A percentile compares a stretch with the other conserved stretches of the same genome.
phyloP scores from a whole-genome alignment of 208 protist species.

The Wallacemonas sp. region DNA sequence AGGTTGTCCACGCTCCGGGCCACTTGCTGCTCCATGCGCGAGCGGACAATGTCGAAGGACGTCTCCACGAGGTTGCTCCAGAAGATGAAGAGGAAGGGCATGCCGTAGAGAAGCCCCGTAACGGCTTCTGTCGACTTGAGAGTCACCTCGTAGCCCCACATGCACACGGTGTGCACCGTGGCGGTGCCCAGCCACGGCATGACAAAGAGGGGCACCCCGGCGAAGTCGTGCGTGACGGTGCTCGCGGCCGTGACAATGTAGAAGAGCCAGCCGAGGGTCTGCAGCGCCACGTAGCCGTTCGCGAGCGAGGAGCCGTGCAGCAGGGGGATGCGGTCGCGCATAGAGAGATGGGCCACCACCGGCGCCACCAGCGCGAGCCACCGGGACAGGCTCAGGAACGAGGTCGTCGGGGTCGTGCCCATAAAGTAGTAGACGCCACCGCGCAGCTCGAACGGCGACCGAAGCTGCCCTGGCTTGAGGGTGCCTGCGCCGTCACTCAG shows the following conservation, averaged over 20 bases:
- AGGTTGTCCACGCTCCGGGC: constrained; percentile 1
- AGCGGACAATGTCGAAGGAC: not conserved
- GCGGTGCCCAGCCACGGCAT: not conserved
- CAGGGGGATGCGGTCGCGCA: constrained; percentile 46
- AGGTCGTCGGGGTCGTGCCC: constrained; percentile 10
- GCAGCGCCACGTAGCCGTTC: constrained; percentile 55
- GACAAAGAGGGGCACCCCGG: not conserved
- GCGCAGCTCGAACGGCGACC: constrained; percentile 14
- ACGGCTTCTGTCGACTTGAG: not conserved
- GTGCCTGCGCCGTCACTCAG: not conserved
- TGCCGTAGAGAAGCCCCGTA: not conserved
- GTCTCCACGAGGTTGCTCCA: constrained; percentile 6
- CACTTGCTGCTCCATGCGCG: constrained; percentile 12
- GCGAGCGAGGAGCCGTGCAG: constrained; percentile 37
- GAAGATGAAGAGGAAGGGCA: constrained; percentile 14
- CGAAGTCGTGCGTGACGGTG: constrained; percentile 20
- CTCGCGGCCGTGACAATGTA: constrained; percentile 32
- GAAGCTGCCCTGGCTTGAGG: not conserved
- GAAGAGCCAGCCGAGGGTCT: constrained; percentile 64
- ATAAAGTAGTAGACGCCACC: constrained; percentile 21
- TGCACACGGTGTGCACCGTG: not conserved
- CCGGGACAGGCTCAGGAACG: constrained; percentile 27
- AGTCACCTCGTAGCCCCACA: not conserved
- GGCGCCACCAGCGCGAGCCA: constrained; percentile 46
- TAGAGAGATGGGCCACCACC: constrained; percentile 63